Conservation (phyloP, 345 rosid genomes). For the Camelina hispida region DNA sequence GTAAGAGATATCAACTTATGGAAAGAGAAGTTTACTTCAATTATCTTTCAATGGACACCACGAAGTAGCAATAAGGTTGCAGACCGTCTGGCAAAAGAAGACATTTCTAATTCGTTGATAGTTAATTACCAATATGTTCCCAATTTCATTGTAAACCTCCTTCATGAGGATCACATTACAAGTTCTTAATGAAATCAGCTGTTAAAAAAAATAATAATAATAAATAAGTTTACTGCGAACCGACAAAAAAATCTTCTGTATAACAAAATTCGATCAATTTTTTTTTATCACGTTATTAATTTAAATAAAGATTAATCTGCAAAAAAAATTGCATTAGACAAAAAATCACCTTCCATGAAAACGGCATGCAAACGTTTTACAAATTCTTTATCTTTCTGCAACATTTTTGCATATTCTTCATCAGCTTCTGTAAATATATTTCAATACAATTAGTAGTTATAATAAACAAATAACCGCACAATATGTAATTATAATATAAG, state of each 20-base stretch:
- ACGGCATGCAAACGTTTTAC: background rate
- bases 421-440: background rate
- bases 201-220: too few species aligned
- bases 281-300: background rate
- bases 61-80: too few species aligned
- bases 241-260: background rate
- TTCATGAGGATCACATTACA: too few species aligned
- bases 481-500: background rate
- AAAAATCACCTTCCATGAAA: background rate
- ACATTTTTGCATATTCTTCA: conserved; percentile 1
- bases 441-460: background rate
- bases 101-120: too few species aligned
- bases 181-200: too few species aligned
- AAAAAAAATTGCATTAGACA: too few species aligned
- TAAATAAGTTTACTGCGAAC: background rate
- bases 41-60: too few species aligned
- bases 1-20: too few species aligned
- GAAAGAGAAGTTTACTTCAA: too few species aligned
- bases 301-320: background rate
- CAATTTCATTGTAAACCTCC: too few species aligned
- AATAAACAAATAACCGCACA: background rate
- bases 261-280: background rate
- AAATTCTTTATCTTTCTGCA: background rate
- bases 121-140: too few species aligned
- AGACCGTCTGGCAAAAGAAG: too few species aligned